Evolutionary conservation across 2,329 filamentous ascomycete genomes (phyloP).

Genomic region (Neofusicoccum parvum): DNA sequence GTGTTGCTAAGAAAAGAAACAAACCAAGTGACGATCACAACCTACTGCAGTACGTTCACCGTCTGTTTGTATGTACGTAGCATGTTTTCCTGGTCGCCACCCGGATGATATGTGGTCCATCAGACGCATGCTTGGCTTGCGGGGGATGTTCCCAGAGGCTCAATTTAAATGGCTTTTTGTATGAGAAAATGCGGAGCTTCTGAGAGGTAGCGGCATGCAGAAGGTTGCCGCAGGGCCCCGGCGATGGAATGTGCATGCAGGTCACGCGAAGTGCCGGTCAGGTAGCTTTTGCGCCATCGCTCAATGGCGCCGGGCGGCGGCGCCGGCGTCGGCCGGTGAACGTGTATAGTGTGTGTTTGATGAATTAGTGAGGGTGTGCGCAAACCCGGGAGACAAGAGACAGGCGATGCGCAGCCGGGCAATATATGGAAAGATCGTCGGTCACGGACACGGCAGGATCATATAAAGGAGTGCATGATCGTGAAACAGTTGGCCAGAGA

Average conservation of each 20-base stretch:
- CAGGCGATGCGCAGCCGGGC: neutral
- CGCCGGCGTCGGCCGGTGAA: neutral
- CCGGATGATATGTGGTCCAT: neutral
- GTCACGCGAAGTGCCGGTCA: neutral
- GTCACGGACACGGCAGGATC: no score
- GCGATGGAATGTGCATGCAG: neutral
- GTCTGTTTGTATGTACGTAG: neutral
- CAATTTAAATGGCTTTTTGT: conserved; percentile 3
- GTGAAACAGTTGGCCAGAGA: neutral
- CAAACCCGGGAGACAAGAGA: neutral
- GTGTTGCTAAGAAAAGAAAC: conserved; percentile 12
- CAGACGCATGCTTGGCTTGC: neutral
- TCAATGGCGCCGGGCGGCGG: no score
- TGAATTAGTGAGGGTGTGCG: neutral
- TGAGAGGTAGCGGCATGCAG: neutral
- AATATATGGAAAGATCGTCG: neutral
- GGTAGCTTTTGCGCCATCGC: neutral
- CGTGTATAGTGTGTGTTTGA: neutral
- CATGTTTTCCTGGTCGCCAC: neutral
- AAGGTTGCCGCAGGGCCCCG: neutral
- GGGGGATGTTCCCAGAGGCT: neutral
- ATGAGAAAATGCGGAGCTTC: neutral
- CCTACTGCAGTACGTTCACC: neutral
- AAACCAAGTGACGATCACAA: neutral
- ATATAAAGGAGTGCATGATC: neutral